phyloP scores from a whole-genome alignment of 805 yeast genomes.

The Starmerella bombi region DNA sequence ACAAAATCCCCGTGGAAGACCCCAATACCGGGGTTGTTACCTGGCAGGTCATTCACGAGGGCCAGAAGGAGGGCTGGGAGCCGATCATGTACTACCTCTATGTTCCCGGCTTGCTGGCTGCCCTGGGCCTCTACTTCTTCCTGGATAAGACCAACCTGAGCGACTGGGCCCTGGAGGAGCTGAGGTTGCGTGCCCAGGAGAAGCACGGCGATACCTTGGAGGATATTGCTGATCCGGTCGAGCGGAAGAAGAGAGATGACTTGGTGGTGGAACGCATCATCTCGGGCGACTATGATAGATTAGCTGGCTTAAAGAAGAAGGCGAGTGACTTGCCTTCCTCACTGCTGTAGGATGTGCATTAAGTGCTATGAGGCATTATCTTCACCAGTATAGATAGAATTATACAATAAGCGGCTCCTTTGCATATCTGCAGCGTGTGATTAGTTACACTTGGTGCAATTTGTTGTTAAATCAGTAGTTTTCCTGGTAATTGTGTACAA shows the following conservation, averaged over 20 bases:
- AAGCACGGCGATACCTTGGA: slow-evolving; percentile 35
- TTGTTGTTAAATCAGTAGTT: no score
- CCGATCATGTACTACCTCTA: slow-evolving; percentile 54
- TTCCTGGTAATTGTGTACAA: no score
- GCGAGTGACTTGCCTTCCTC: slow-evolving; percentile 27
- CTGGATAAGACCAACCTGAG: slow-evolving; percentile 39
- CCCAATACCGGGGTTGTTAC: slow-evolving; percentile 62
- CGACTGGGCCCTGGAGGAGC: slow-evolving; percentile 77
- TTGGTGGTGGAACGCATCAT: slow-evolving; percentile 68
- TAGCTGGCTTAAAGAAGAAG: slow-evolving; percentile 29
- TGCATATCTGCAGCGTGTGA: no score
- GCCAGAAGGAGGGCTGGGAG: slow-evolving; percentile 79
- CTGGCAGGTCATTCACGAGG: slow-evolving; percentile 65
- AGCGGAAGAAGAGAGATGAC: slow-evolving; percentile 55
- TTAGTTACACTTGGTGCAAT: no score
- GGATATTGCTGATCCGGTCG: slow-evolving; percentile 34
- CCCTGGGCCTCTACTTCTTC: slow-evolving; percentile 41
- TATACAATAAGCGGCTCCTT: no score
- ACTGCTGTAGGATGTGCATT: slow-evolving; percentile 21
- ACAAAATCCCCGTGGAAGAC: slow-evolving; percentile 73
- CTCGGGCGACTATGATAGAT: slow-evolving; percentile 68
- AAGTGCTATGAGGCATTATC: no score
- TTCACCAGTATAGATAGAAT: no score
- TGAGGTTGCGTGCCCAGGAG: slow-evolving; percentile 62
- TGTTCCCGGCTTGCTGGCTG: slow-evolving; percentile 52